Evolutionary conservation across 225 moss, liverwort and hornwort species (phyloP), one percentile per base, ranked within the genome.

Genomic region (Sphagnum contortum): DNA sequence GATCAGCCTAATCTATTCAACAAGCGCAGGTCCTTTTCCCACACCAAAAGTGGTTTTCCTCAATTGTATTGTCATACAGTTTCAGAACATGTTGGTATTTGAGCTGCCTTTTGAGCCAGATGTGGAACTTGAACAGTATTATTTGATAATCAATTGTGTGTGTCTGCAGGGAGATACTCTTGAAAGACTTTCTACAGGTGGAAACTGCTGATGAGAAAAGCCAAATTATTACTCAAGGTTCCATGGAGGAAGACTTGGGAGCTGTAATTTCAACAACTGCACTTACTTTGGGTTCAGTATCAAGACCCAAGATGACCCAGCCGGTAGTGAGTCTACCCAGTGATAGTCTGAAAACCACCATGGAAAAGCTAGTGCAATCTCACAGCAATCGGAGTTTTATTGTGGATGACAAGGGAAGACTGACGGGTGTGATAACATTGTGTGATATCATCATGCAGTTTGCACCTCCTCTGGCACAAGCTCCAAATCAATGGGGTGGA

Each of bases 381-480:
- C 80, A 81, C 66, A 82, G 78, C 47, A 84, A 90, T 77, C 59
- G 90, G 60, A 82, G 84, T 48, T 90, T 82, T 71, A 68, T 90
- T 14, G 82, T 87, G 14, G 84, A 84, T 48, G 6, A 72, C 3
- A 48, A 67, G 47, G 80, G 75, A 4, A 69, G 46, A 8, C 67
- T 90, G 51, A 71, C 47, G 50, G 87, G 85, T 50, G 82, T 90
- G 12, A 80, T 90, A 48, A 90, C 90, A 13, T 57, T 87, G 53
- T 81, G 87, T 46, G 90, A 90, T 55, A 85, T 87, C 60, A 78
- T 90, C 57, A 82, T 78, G 48, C 71, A 83, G 3, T 87, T 83
- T 13, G 60, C 86, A 46, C 86, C 86, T 52, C 86, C 86, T 3
- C 13, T 80, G 49, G 80, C 77, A 13, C 75, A 72, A 3, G 56